These are phyloP conservation scores for Allantophomopsis lycopodina DNA, from an alignment of 2,329 filamentous ascomycete genomes.

Conservation along the genomic window DNA sequence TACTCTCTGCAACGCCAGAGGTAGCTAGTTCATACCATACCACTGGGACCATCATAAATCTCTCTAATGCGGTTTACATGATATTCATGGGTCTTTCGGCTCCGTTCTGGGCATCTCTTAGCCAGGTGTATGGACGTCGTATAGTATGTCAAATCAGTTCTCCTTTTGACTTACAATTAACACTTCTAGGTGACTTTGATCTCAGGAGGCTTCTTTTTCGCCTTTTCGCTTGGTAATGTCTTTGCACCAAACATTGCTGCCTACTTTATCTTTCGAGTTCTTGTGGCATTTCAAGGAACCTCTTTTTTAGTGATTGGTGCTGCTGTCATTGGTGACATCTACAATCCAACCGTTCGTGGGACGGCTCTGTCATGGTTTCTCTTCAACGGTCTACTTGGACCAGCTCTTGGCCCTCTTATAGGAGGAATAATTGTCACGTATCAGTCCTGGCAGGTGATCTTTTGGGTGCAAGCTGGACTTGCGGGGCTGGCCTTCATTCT, in stretches of 20 bases:
- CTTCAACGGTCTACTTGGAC: too few species aligned
- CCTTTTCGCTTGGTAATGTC: conserved; percentile 4
- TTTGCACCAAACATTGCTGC: conserved; percentile 3
- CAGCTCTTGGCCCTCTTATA: conserved; percentile 17
- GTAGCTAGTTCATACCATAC: too few species aligned
- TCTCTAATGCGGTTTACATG: too few species aligned
- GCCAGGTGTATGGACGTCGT: too few species aligned
- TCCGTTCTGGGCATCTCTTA: too few species aligned
- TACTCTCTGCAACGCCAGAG: too few species aligned
- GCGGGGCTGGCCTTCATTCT: conserved; percentile 13
- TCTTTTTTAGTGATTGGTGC: conserved; percentile 7
- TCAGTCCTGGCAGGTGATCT: conserved; percentile 16
- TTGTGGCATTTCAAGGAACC: conserved; percentile 5
- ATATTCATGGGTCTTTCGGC: too few species aligned
- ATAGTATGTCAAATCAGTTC: too few species aligned
- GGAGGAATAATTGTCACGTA: conserved; percentile 19
- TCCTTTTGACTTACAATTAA: too few species aligned
- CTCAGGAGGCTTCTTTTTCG: too few species aligned
- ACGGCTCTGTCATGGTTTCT: conserved; percentile 17
- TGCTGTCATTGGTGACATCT: conserved; percentile 7
- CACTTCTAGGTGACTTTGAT: too few species aligned
- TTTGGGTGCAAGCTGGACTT: conserved; percentile 20
- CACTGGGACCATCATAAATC: too few species aligned
- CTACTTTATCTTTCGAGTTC: conserved; percentile 4
- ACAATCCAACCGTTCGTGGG: conserved; percentile 5